Evolutionary conservation across 1,284 basidiomycete species (phyloP), one percentile per base, ranked within the genome.

Genomic region (Cryptococcus sp.): DNA sequence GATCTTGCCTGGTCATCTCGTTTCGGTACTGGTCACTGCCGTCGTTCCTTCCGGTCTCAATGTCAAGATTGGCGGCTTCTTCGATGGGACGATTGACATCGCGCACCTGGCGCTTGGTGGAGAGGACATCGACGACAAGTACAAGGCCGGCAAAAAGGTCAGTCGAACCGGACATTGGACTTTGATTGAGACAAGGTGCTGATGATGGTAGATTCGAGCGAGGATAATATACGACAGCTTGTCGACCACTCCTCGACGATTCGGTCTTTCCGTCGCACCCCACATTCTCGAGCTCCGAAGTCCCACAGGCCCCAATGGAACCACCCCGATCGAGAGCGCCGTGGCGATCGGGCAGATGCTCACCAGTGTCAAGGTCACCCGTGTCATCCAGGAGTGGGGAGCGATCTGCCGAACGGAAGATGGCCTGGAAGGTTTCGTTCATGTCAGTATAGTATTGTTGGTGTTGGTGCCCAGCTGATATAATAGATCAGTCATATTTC

Each of bases 1-100:
- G 3, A 72, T 98, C 40, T 78, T 97, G 36, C 94, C 95, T 3
- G 92, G 93, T 7, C 78, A 81, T 23, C 79, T 93, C 11, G 88
- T 94, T n/a, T 83, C 86, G 66, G 83, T 81, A 16, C 78, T 97
- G 26, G 78, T 98, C 51, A 97, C 91, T 3, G 82, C 83, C 7
- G 79, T 87, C n/a, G 77, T 84, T 33, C 78, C 85, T 16, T 78
- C 77, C 19, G 95, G 97, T 22, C 76, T 98, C 45, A 88, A 88
- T 64, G 77, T 98, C 42, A 92, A 94, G 73, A 78, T 97, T 19
- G 80, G 93, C 26, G 94, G 93, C 2, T 94, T 89, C 73, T 97
- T 93, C 70, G 85, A 91, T 43, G 94, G 90, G 25, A 94, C 91
- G 0, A 80, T 92, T 44, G 92, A 97, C 66, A 76, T 83, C 37